A percentile compares a stretch with the other conserved stretches of the same genome.
Evolutionary conservation across 345 rosid species (phyloP).

Genomic region (Capsella bursapastoris): DNA sequence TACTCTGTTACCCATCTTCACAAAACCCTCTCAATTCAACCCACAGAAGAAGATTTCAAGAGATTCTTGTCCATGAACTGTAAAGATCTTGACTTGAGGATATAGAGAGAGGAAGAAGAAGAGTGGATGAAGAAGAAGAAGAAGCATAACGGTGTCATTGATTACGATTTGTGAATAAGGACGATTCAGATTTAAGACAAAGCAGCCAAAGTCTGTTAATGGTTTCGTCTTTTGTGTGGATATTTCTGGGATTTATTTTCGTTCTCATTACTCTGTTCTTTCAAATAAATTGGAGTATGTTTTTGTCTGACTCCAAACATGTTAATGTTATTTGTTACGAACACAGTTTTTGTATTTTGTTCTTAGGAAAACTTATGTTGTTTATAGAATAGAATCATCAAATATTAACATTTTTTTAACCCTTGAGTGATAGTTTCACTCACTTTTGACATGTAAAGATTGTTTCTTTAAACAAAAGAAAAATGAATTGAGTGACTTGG

Average conservation of each 20-base stretch:
- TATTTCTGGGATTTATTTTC: neutral
- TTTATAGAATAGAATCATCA: too few relatives aligned
- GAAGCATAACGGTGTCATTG: slow-evolving; percentile 19
- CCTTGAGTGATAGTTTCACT: too few relatives aligned
- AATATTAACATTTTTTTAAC: too few relatives aligned
- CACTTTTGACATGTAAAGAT: too few relatives aligned
- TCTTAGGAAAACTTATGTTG: neutral
- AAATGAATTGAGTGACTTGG: too few relatives aligned
- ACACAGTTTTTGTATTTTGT: too few relatives aligned
- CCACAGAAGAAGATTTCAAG: neutral
- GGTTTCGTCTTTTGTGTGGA: slow-evolving; percentile 23
- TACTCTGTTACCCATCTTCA: slow-evolving; percentile 76
- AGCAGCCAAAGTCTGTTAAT: slow-evolving; percentile 28
- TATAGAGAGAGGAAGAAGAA: neutral
- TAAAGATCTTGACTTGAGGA: neutral
- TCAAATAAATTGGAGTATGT: neutral
- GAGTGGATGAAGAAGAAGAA: slow-evolving; percentile 9
- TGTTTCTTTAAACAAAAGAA: too few relatives aligned
- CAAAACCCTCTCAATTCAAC: slow-evolving; percentile 11
- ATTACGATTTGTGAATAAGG: slow-evolving; percentile 11
- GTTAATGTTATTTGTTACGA: too few relatives aligned
- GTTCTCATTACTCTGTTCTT: neutral
- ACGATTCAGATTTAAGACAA: slow-evolving; percentile 40
- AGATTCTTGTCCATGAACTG: slow-evolving; percentile 5
- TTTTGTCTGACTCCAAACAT: neutral